phyloP scores from a whole-genome alignment of 306 rosid species.

The Abrus precatorius region DNA sequence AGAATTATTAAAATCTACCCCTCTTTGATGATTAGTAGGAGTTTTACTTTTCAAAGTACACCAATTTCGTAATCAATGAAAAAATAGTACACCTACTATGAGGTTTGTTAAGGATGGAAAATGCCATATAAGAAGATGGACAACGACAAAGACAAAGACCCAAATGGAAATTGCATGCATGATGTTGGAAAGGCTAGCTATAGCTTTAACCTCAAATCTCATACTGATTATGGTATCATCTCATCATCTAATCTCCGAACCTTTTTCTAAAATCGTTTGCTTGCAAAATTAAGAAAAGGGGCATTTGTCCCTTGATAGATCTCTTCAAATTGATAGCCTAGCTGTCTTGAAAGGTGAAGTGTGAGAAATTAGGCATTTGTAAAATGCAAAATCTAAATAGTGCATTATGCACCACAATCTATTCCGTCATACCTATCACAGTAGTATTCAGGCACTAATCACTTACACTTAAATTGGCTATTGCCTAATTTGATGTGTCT shows the following conservation, averaged over 20 bases:
- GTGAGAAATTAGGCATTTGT: conserved; percentile 46
- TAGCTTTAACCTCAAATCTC: conserved; percentile 40
- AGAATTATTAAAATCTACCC: background rate
- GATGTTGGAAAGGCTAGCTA: conserved; percentile 42
- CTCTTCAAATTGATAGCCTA: conserved; percentile 45
- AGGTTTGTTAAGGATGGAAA: conserved; percentile 21
- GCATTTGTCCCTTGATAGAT: conserved; percentile 32
- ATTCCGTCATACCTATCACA: conserved; percentile 46
- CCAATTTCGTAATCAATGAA: conserved; percentile 3
- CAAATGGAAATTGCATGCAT: conserved; percentile 46
- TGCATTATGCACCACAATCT: conserved; percentile 44
- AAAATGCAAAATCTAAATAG: conserved; percentile 50
- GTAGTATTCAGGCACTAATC: conserved; percentile 39
- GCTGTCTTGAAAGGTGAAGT: conserved; percentile 37
- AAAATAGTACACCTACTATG: conserved; percentile 8
- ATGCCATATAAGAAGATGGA: conserved; percentile 32
- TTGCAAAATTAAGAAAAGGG: conserved; percentile 48
- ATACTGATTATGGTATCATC: conserved; percentile 42
- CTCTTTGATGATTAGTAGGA: background rate
- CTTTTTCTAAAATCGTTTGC: conserved; percentile 51
- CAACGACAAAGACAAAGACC: conserved; percentile 44
- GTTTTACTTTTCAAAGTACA: conserved; percentile 17
- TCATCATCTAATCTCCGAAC: conserved; percentile 45
- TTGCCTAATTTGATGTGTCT: conserved; percentile 56
- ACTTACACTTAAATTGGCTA: conserved; percentile 44